These are phyloP conservation scores for Pyricularia sp. DNA, from an alignment of 2,329 filamentous ascomycete species.

Conservation along the genomic window DNA sequence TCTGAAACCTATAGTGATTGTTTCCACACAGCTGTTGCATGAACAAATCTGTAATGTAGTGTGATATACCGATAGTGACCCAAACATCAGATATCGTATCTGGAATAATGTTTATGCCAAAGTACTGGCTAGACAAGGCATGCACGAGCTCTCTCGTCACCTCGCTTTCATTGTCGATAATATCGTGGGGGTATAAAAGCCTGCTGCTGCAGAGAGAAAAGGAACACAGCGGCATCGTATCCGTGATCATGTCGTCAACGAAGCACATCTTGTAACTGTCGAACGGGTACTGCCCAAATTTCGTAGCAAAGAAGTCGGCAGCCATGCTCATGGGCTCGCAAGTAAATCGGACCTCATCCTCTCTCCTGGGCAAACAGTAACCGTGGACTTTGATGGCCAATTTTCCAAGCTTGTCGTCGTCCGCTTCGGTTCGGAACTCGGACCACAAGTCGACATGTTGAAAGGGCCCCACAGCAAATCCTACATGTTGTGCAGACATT, in stretches of 20 bases:
- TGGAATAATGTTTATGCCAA: slow-evolving; percentile 84
- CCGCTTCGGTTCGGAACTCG: slow-evolving; percentile 80
- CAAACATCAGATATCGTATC: slow-evolving; percentile 74
- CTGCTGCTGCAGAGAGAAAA: slow-evolving; percentile 82
- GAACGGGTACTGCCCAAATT: slow-evolving; percentile 85
- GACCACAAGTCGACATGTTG: slow-evolving; percentile 81
- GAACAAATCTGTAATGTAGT: slow-evolving; percentile 92
- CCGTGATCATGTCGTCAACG: slow-evolving; percentile 74
- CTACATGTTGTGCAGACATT: slow-evolving; percentile 77
- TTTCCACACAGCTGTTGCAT: slow-evolving; percentile 86
- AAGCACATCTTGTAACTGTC: slow-evolving; percentile 90
- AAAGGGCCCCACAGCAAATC: slow-evolving; percentile 90
- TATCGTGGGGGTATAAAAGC: slow-evolving; percentile 72
- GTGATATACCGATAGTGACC: slow-evolving; percentile 82
- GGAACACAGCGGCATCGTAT: slow-evolving; percentile 70
- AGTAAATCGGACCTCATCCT: slow-evolving; percentile 76
- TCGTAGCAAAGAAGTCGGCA: slow-evolving; percentile 84
- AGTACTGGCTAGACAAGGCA: slow-evolving; percentile 84
- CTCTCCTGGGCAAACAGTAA: slow-evolving; percentile 79
- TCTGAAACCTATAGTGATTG: slow-evolving; percentile 86
- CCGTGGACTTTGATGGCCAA: slow-evolving; percentile 84
- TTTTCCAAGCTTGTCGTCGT: slow-evolving; percentile 81
- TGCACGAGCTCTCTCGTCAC: slow-evolving; percentile 74
- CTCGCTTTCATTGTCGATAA: slow-evolving; percentile 78
- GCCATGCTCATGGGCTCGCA: slow-evolving; percentile 77